Percentiles rank a stretch among this genome's conserved stretches.
Evolutionary conservation across 768 basidiomycete genomes (phyloP).

Genomic region (Phaeotremella skinneri): DNA sequence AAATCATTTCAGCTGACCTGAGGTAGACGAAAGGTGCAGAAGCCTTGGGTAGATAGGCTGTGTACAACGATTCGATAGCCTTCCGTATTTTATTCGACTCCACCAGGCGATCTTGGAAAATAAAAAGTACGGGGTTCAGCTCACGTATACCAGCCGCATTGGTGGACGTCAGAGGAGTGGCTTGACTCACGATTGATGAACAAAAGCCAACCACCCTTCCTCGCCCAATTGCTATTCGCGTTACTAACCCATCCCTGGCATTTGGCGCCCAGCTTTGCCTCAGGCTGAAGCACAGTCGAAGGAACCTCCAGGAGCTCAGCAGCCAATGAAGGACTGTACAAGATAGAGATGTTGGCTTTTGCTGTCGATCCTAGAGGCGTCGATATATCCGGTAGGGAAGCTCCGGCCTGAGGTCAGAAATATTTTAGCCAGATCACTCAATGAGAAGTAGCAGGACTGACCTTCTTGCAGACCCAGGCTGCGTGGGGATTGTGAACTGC

Average conservation of each 20-base stretch:
- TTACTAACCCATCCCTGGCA: constrained; percentile 77
- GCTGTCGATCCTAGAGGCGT: constrained; percentile 69
- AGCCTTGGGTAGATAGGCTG: constrained; percentile 81
- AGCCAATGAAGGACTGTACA: constrained; percentile 77
- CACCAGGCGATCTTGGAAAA: constrained; percentile 74
- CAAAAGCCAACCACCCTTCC: constrained; percentile 76
- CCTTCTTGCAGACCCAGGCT: constrained; percentile 90
- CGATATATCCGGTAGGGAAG: constrained; percentile 72
- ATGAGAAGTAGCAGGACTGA: constrained; percentile 37
- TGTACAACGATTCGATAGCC: constrained; percentile 82
- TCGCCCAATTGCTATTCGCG: constrained; percentile 77
- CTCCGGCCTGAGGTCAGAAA: constrained; percentile 60
- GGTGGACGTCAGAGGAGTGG: not conserved
- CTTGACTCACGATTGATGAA: constrained; percentile 87
- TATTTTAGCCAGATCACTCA: constrained; percentile 1
- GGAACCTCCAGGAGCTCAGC: constrained; percentile 63
- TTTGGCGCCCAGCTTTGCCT: constrained; percentile 61
- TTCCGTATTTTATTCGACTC: constrained; percentile 83
- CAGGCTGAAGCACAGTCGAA: constrained; percentile 26
- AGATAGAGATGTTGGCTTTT: constrained; percentile 67
- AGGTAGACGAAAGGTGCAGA: constrained; percentile 87
- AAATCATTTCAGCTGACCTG: constrained; percentile 59
- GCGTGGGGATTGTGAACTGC: constrained; percentile 88
- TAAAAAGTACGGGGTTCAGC: not conserved
- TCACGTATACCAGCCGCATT: not conserved